Base-by-base conservation (phyloP, 2,329 filamentous ascomycete species). In the Malbranchea zuffiana region DNA sequence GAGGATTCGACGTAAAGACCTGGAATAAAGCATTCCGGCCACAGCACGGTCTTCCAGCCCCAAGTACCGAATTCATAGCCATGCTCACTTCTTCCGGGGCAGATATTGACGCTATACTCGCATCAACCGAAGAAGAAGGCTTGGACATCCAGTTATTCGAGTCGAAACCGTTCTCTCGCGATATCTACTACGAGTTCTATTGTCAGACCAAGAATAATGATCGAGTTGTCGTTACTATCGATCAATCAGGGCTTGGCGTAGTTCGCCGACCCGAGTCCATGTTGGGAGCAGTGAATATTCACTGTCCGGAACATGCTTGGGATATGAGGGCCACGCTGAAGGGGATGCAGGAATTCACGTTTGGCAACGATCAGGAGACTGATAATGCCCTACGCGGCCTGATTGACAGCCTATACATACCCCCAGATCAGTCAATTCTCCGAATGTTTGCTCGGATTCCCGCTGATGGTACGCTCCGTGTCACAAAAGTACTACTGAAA, bases 31-130 rank as follows among this genome's bases (percentile, higher is more conserved):
- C 58, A 2, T 63, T 65, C 31, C 50, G 54, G 6, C 51, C 57
- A 10, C 39, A 39, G 3, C 48, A 47, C 35, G 48, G 50, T 16
- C 27, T 56, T 21, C 34, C 37, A 4, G 42, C 50, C 2, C 54
- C 54, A 10, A 50, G 47, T 5, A 55, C 55, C 1, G 52, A 47
- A 5, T 64, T 65, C 36, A 51, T 55, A 23, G 52, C 54, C 28
- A 50, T 53, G 28, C 37, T 65, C 11, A 64, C 61, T n/a, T 51
- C 52, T 1, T 58, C 55, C n/a, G 59, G 61, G 8, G 45, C 48
- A 3, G 63, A 65, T 35, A 43, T 63, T 30, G 60, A 66, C 37
- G 44, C 56, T 32, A 48, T 62, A 5, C 44, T 66, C 6, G 50
- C 56, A 39, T 31, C 61, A 23, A 53, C 54, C 25, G 49, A 46